A percentile compares a stretch with the other conserved stretches of the same genome.
Conservation (phyloP, 2,329 filamentous ascomycete species). For the Colletotrichum eleusines region DNA sequence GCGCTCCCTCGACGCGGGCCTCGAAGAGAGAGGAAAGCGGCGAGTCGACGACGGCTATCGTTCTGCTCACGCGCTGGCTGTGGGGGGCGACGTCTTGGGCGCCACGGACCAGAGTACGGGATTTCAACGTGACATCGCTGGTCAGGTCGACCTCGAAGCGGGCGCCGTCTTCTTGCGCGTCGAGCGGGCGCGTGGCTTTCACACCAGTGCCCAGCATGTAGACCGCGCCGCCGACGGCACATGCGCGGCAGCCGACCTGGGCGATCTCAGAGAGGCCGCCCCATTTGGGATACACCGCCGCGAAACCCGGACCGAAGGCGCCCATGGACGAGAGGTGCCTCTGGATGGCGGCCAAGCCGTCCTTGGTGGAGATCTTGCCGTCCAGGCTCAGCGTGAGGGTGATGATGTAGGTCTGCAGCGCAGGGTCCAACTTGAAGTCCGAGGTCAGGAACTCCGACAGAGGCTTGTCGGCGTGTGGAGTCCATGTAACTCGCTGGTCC, state of each 20-base stretch:
- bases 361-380: constrained; percentile 69
- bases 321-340: constrained; percentile 89
- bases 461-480: constrained; percentile 63
- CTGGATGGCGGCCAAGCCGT: constrained; percentile 79
- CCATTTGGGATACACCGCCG: constrained; percentile 92
- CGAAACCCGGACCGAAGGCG: constrained; percentile 88
- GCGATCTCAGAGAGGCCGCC: constrained; percentile 89
- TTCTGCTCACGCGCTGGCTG: constrained; percentile 62
- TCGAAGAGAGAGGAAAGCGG: constrained; percentile 76
- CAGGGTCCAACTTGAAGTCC: constrained; percentile 75
- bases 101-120: constrained; percentile 65
- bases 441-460: constrained; percentile 71
- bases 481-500: constrained; percentile 68
- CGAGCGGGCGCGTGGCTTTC: constrained; percentile 48
- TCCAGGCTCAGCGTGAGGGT: constrained; percentile 82
- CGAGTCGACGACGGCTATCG: constrained; percentile 78
- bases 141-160: constrained; percentile 64
- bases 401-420: constrained; percentile 71
- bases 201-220: constrained; percentile 87
- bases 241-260: constrained; percentile 90
- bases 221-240: constrained; percentile 89
- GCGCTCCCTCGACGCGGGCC: constrained; percentile 77
- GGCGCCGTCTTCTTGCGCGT: constrained; percentile 44
- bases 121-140: constrained; percentile 68
- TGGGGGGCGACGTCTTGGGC: constrained; percentile 49